phyloP scores from a whole-genome alignment of 768 basidiomycete species.

The Pulveroboletus sp. region DNA sequence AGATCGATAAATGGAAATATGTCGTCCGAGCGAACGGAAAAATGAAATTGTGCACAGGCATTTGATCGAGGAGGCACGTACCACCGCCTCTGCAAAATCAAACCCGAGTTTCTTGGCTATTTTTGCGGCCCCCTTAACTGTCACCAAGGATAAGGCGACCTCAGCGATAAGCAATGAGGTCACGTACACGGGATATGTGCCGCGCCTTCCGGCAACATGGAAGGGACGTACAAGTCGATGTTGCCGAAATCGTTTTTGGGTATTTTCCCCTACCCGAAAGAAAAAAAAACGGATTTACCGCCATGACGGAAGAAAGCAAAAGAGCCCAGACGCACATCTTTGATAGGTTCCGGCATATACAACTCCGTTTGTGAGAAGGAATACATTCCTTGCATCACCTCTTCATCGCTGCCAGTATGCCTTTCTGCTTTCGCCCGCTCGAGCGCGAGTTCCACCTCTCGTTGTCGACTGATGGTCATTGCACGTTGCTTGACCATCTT shows the following conservation, averaged over 20 bases:
- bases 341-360: conserved; percentile 74
- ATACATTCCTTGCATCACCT: conserved; percentile 85
- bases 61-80: conserved; percentile 40
- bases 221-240: conserved; percentile 90
- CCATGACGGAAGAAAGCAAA: neutral
- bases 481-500: conserved; percentile 87
- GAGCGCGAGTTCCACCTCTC: conserved; percentile 63
- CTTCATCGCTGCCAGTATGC: conserved; percentile 41
- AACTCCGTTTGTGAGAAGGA: conserved; percentile 78
- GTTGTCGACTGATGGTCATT: conserved; percentile 70
- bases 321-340: conserved; percentile 75
- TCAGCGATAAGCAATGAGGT: conserved; percentile 15
- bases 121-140: conserved; percentile 85
- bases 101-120: conserved; percentile 83
- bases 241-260: conserved; percentile 97
- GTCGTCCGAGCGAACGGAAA: neutral
- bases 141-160: conserved; percentile 3
- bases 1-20: conserved; percentile 7
- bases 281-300: conserved; percentile 1
- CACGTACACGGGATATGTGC: conserved; percentile 87
- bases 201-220: conserved; percentile 89
- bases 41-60: conserved; percentile 4
- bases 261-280: conserved; percentile 67
- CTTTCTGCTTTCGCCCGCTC: conserved; percentile 38
- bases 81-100: conserved; percentile 93